Base-by-base conservation (phyloP, 768 basidiomycete species). In the Hygrophorus russula region DNA sequence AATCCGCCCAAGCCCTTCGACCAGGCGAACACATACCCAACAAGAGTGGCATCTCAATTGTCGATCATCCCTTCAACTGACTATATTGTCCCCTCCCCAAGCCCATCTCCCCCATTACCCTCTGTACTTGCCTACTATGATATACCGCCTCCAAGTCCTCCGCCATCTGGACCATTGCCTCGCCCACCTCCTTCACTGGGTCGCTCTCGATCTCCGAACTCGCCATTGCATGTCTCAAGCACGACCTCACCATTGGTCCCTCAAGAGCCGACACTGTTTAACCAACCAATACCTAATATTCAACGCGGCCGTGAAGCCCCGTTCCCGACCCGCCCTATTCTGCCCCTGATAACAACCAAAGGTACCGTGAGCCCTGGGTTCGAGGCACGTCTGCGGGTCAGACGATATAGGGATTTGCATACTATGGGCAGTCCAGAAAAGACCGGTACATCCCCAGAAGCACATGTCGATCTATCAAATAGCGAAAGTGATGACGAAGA, bases 291-390 rank as follows among this genome's bases (percentile, higher is more conserved):
- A 36, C 42, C 42, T 4, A 19, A 31, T 17, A 56, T 66, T 20
- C 65, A 65, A 46, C 63, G 76, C 12, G 76, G 75, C 10, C 64
- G 66, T 31, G 68, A 73, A 51, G 49, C 64, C 11, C 73, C 76
- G 0, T 76, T 77, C 59, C 75, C 76, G 17, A 41, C 63, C n/a
- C 59, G 57, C 8, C 71, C 72, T 14, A 48, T 71, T n/a, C 44
- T 62, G 46, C 39, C 57, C 39, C 29, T 49, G 43, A 42, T 51
- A 50, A 27, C 50, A 51, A 18, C 44, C 55, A 36, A 55, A 48
- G 24, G 47, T 51, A 20, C 48, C 53, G 24, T 24, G 24, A 24
- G 24, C 24, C 24, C 24, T 24, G 20, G 54, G 43, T 30, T 60
- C 8, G 62, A 56, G 42, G 53, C 53, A 39, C 48, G 52, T n/a